Conservation (phyloP, 2,329 filamentous ascomycete species). For the Hypocreales sp. region DNA sequence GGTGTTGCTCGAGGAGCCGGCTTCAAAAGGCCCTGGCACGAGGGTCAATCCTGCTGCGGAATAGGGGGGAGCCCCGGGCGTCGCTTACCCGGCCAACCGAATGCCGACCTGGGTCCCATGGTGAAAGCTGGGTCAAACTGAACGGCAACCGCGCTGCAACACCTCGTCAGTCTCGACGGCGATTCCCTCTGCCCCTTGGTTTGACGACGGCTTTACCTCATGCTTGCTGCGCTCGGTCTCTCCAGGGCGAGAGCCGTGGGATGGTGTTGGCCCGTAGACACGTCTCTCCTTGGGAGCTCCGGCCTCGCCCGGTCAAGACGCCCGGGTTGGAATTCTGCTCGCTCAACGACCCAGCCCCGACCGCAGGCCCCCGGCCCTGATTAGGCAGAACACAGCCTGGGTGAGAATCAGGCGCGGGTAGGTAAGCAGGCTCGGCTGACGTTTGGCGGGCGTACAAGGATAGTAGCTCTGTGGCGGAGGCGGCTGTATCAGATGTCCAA, state of each 20-base stretch:
- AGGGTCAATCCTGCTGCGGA: not conserved
- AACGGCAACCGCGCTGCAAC: conserved; percentile 29
- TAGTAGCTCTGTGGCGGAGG: conserved; percentile 1
- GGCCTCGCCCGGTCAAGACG: too few species aligned
- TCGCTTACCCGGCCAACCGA: conserved; percentile 32
- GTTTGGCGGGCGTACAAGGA: conserved; percentile 1
- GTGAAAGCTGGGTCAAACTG: conserved; percentile 35
- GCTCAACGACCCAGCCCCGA: too few species aligned
- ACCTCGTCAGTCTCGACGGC: not conserved
- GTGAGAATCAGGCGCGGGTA: conserved; percentile 1
- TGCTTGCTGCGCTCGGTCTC: too few species aligned
- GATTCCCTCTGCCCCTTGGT: too few species aligned
- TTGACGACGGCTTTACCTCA: conserved; percentile 25
- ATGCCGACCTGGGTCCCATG: conserved; percentile 34
- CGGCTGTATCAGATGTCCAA: conserved; percentile 2
- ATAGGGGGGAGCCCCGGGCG: too few species aligned
- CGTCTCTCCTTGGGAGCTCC: too few species aligned
- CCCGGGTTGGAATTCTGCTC: too few species aligned
- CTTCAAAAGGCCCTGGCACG: conserved; percentile 18
- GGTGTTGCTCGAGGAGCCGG: conserved; percentile 12
- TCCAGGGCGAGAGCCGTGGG: too few species aligned
- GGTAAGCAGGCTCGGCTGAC: conserved; percentile 3
- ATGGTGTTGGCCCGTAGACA: too few species aligned
- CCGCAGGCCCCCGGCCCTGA: not conserved
- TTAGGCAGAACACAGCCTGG: conserved; percentile 1